Base-by-base conservation (phyloP, 1,284 basidiomycete species). In the Tylopilus sp. region DNA sequence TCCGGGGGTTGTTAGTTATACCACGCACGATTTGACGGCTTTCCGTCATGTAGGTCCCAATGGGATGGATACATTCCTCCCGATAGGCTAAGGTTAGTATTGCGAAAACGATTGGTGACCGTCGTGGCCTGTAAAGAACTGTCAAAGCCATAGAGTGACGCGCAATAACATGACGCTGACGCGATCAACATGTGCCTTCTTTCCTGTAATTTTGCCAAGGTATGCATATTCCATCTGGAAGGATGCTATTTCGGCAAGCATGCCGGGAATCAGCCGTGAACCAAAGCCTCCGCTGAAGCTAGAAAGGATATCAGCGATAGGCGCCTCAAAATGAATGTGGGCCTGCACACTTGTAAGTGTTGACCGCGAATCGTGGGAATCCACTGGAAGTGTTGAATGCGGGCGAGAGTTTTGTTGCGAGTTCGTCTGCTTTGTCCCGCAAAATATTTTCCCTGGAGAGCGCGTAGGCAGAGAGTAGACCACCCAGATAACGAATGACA, bases 401-500 rank as follows among this genome's bases (percentile, higher is more conserved):
- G 9, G 77, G 77, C 10, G 80, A 73, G 8, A 84, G 67, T 44
- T 63, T 70, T 13, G 64, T 63, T 4, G 73, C 82, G 9, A 84
- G 70, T 26, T 79, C 73, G 45, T 81, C 77, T 7, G 81, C 81
- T 29, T 74, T 72, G 23, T 65, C 56, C 26, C 81, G 65, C 18
- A 80, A 63, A 2, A 76, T 51, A 3, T 55, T 54, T 48, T 78
- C 70, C 18, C 66, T 62, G 2, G 84, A 82, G 0, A 95, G 69
- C 19, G 92, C 89, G 61, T 92, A 88, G 0, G 87, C 90, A 2
- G 89, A 88, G 4, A 94, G 70, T 9, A 94, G 67, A 6, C 91
- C 90, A 11, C 92, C 92, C 4, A 96, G 76, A 66, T 94, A 93
- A 21, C 92, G 80, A 50, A 95, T 96, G 19, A 83, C 78, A 0